Percentiles rank a stretch among this genome's conserved stretches.
Evolutionary conservation across 306 rosid species (phyloP).

Genomic region (Begonia masoniana): DNA sequence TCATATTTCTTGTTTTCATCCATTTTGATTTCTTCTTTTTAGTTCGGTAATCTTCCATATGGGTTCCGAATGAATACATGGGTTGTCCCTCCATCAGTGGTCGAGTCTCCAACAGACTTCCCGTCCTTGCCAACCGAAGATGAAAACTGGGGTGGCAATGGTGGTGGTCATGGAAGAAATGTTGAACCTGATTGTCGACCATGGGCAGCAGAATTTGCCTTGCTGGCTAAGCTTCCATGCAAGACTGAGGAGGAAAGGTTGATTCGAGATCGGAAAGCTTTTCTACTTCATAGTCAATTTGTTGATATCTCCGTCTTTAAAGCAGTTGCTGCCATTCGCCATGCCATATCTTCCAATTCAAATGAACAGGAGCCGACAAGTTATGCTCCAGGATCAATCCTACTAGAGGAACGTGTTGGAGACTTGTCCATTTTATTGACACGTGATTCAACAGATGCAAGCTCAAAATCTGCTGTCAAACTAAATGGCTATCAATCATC

Average conservation of each 20-base stretch:
- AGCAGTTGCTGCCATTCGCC: conserved; percentile 60
- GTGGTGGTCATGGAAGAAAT: conserved; percentile 73
- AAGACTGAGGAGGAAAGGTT: conserved; percentile 93
- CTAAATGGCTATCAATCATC: conserved; percentile 13
- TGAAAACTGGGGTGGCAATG: conserved; percentile 88
- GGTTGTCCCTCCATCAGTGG: conserved; percentile 80
- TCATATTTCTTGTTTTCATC: conserved; percentile 6
- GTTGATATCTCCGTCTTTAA: conserved; percentile 62
- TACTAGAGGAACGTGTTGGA: conserved; percentile 38
- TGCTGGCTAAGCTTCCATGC: conserved; percentile 69
- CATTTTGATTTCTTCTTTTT: conserved; percentile 2
- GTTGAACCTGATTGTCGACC: conserved; percentile 42
- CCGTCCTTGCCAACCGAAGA: conserved; percentile 67
- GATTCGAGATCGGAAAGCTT: conserved; percentile 83
- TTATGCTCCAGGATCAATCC: conserved; percentile 24
- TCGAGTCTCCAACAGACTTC: conserved; percentile 51
- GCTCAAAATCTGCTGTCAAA: conserved; percentile 16
- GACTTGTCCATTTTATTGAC: conserved; percentile 52
- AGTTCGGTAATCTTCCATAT: conserved; percentile 97
- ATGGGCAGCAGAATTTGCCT: conserved; percentile 72
- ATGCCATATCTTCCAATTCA: conserved; percentile 27
- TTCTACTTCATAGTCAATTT: conserved; percentile 72
- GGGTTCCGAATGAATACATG: conserved; percentile 92
- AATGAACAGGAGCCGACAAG: conserved; percentile 9
- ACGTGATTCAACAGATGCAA: conserved; percentile 26